Evolutionary conservation across 345 rosid species (phyloP), one percentile per base, ranked within the genome.

Genomic region (Bruguiera gymnorhiza): DNA sequence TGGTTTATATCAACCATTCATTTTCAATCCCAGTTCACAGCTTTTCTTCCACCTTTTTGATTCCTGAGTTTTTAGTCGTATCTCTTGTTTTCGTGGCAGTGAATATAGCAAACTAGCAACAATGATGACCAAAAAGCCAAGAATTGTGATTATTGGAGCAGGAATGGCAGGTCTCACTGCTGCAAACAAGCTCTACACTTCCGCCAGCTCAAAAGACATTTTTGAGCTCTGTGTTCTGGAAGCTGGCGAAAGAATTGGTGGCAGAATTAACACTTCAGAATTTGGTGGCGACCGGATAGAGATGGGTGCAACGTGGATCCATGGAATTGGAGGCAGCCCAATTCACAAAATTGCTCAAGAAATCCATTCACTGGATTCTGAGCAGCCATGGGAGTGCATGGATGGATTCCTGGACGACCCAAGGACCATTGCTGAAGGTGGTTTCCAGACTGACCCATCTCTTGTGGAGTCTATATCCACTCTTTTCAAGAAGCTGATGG

Each of bases 301-400:
- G 89, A 88, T 92, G 92, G 99, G 99, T 8, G 99, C 99, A 32
- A 92, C 99, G 24, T 95, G 97, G 97, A 95, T 95, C 84, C 99
- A 95, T 72, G 99, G 99, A 11, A 92, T 95, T 72, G 97, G 86
- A 15, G 97, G 99, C 60, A 95, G 97, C 76, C 97, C 97, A 11
- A 62, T 95, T 70, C 80, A 92, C 75, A 73, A 68, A 75, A 92
- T 95, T 75, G 93, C 97, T 19, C 73, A 76, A 63, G 82, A 88
- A 69, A 88, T 83, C 68, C 78, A 82, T 9, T 86, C 97, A 18
- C 73, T 95, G 0, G 79, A 82, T 36, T 90, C 99, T 62, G 86
- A 87, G 36, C 82, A 79, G 84, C 97, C 97, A 10, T 92, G 99
- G 99, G 99, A 95, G 80, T 87, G 97, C 74, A 95, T 89, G 99